These are phyloP conservation scores for Aspergillus fumigatus DNA, from an alignment of 2,329 filamentous ascomycete genomes.

Conservation along the genomic window DNA sequence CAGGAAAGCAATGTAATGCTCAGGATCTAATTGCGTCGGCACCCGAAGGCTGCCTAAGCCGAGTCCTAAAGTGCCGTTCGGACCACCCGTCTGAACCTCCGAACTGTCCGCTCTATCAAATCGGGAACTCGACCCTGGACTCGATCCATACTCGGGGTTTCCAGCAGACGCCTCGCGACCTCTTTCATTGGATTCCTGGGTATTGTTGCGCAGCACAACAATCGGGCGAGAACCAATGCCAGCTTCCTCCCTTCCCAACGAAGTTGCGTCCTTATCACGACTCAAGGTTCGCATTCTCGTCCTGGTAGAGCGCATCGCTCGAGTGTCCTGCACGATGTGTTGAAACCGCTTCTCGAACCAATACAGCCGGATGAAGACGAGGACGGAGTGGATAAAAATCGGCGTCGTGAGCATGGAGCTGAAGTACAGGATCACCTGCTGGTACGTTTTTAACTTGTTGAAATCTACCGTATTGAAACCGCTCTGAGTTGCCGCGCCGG, in stretches of 20 bases:
- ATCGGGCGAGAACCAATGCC: conserved; percentile 37
- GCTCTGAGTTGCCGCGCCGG: conserved; percentile 82
- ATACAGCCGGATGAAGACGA: conserved; percentile 89
- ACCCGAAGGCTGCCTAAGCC: conserved; percentile 49
- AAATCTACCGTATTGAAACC: conserved; percentile 76
- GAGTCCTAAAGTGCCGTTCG: conserved; percentile 6
- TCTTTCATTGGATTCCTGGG: conserved; percentile 24
- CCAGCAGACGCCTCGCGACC: conserved; percentile 8
- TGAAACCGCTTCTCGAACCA: conserved; percentile 99
- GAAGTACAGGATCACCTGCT: conserved; percentile 69
- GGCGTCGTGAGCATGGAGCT: conserved; percentile 72
- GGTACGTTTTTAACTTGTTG: conserved; percentile 64
- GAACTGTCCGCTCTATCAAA: conserved; percentile 18
- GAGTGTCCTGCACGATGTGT: conserved; percentile 70
- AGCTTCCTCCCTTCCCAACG: conserved; percentile 30
- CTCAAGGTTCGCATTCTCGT: conserved; percentile 54
- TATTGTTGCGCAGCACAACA: conserved; percentile 33
- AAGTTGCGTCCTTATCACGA: conserved; percentile 39
- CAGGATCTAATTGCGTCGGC: conserved; percentile 53
- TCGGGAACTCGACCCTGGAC: conserved; percentile 20
- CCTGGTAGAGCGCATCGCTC: conserved; percentile 60
- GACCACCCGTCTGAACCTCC: conserved; percentile 10
- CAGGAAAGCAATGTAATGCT: conserved; percentile 83
- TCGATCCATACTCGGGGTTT: conserved; percentile 21
- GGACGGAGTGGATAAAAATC: conserved; percentile 76